Base-by-base conservation (phyloP, 306 rosid genomes). In the Rosa chinensis region DNA sequence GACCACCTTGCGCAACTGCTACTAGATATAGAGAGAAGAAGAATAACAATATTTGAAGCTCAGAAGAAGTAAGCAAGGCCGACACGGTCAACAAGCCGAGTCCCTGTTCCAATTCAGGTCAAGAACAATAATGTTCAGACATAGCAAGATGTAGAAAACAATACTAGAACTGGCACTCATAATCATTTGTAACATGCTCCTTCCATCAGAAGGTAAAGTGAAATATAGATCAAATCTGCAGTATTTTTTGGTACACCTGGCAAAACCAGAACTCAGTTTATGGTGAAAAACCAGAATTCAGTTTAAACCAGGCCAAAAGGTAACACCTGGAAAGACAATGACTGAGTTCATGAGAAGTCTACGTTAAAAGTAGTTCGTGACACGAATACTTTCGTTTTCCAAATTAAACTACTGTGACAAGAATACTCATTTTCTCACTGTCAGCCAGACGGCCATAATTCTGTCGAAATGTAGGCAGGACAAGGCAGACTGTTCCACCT, bases 1-100 rank as follows among this genome's bases (percentile, higher is more conserved):
- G 97, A 23, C 97, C 94, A n/a, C 92, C 90, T 86, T 87, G 92
- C 11, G 81, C 94, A 78, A 88, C 8, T 37, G 94, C 94, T 1
- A 92, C 89, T 40, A 92, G 40, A 78, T 92, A 92, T 5, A 92
- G 86, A 44, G 97, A 74, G 78, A 74, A 21, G 72, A 92, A 92
- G 85, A 93, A 91, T 8, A 88, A 68, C 16, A 88, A 1, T n/a
- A 81, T 78, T 87, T 91, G 94, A 63, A 74, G 23, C 23, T 6
- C 78, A 28, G 74, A 47, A 11, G 78, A 80, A 75, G 86, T 83
- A 77, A 92, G 68, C 55, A 82, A 2, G n/a, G 97, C 88, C 1
- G 92, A 91, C 16, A 93, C 5, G 10, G 98, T 81, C 87, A 93
- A 70, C 83, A 91, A 80, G 11, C 88, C 84, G 32, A 93, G 88